Percentiles rank a stretch among this genome's conserved stretches.
phyloP scores from a whole-genome alignment of 225 moss, liverwort and hornwort species.

The Rhytidiadelphus loreus region DNA sequence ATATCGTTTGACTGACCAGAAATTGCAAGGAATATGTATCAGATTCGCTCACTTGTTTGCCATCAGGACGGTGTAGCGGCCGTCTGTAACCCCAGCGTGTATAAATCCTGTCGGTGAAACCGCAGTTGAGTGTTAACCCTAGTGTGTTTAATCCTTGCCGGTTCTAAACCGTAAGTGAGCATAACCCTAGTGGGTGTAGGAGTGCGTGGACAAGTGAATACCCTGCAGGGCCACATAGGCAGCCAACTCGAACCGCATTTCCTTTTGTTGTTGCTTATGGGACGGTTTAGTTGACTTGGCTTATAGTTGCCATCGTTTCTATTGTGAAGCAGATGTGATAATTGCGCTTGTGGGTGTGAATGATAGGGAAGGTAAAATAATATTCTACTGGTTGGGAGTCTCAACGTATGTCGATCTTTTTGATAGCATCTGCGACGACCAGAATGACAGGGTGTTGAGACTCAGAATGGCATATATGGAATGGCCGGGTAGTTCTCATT shows the following conservation, averaged over 20 bases:
- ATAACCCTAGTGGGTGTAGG: neutral
- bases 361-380: neutral
- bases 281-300: neutral
- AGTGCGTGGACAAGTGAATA: accelerated
- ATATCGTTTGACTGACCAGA: neutral
- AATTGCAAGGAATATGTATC: neutral
- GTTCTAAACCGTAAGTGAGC: accelerated
- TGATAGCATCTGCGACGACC: neutral
- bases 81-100: neutral
- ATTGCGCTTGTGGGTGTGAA: neutral
- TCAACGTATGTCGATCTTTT: neutral
- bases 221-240: accelerated
- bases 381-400: neutral
- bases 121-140: too few relatives aligned
- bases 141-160: accelerated
- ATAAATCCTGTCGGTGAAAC: accelerated
- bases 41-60: accelerated
- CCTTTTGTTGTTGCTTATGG: neutral
- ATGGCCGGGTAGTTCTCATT: neutral
- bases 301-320: neutral
- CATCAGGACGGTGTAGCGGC: neutral
- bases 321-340: too few relatives aligned
- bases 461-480: neutral
- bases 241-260: neutral
- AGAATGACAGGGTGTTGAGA: neutral